Conservation (phyloP, 2,329 filamentous ascomycete genomes). For the Aspergillus floridensis region DNA sequence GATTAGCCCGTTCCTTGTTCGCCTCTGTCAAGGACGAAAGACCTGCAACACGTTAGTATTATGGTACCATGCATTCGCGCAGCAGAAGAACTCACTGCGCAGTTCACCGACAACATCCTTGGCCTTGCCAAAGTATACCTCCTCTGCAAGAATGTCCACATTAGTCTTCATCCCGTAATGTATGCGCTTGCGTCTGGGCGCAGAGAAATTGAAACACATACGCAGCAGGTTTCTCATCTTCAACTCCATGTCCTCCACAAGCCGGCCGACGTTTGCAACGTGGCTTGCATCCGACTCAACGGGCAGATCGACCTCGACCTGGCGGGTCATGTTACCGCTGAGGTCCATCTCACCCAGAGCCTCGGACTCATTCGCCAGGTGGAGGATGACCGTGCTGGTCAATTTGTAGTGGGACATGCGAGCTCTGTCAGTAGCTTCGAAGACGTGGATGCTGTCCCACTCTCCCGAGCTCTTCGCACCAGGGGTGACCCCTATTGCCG, state of each 20-base stretch:
- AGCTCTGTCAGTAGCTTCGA: conserved; percentile 90
- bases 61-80: not conserved
- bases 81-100: conserved; percentile 59
- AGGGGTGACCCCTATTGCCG: conserved; percentile 59
- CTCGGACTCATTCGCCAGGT: conserved; percentile 67
- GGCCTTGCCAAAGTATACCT: conserved; percentile 99
- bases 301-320: conserved; percentile 86
- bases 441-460: conserved; percentile 99
- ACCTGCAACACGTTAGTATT: conserved; percentile 39
- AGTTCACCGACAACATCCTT: conserved; percentile 97
- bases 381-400: conserved; percentile 92
- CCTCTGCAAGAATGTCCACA: conserved; percentile 53
- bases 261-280: conserved; percentile 87
- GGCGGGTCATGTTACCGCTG: conserved; percentile 95
- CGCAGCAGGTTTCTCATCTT: conserved; percentile 96
- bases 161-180: conserved; percentile 15
- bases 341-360: conserved; percentile 83
- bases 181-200: not conserved
- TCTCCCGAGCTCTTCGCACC: conserved; percentile 69
- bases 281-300: conserved; percentile 90
- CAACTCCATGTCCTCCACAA: conserved; percentile 99
- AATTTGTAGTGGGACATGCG: conserved; percentile 95
- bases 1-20: conserved; percentile 77
- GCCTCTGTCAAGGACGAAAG: conserved; percentile 79
- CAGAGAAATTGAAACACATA: conserved; percentile 30